These are phyloP conservation scores for Exophiala aquamarina DNA, from an alignment of 2,329 filamentous ascomycete species.

Conservation along the genomic window DNA sequence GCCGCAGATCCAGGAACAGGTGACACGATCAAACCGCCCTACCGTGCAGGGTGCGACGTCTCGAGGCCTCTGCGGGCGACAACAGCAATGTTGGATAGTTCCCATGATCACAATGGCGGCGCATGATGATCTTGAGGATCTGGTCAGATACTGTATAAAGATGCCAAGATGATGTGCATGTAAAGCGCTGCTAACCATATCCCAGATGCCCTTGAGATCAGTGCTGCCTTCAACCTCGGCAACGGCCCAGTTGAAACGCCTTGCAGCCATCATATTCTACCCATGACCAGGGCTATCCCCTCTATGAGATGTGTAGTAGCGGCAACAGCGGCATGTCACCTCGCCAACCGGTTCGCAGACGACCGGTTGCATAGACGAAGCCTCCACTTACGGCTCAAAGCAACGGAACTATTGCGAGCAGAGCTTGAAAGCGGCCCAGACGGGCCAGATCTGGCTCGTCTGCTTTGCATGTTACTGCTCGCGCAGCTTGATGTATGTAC, in stretches of 20 bases:
- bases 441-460: no score
- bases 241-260: neutral
- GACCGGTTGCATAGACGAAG: neutral
- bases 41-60: neutral
- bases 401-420: no score
- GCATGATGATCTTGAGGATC: no score
- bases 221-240: neutral
- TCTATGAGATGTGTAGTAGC: neutral
- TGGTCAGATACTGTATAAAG: neutral
- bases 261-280: neutral
- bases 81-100: no score
- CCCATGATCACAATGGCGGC: no score
- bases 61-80: no score
- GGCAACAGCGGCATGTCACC: neutral
- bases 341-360: neutral
- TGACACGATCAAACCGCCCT: neutral
- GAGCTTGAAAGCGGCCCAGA: no score
- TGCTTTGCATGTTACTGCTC: no score
- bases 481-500: no score
- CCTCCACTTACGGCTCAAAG: neutral
- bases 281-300: neutral
- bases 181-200: neutral
- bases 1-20: neutral
- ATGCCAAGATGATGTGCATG: neutral
- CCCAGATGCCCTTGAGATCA: neutral